Evolutionary conservation across 108 stramenopile species (phyloP), one percentile per base, ranked within the genome.

Genomic region (Pseudonitzschia multistriata): DNA sequence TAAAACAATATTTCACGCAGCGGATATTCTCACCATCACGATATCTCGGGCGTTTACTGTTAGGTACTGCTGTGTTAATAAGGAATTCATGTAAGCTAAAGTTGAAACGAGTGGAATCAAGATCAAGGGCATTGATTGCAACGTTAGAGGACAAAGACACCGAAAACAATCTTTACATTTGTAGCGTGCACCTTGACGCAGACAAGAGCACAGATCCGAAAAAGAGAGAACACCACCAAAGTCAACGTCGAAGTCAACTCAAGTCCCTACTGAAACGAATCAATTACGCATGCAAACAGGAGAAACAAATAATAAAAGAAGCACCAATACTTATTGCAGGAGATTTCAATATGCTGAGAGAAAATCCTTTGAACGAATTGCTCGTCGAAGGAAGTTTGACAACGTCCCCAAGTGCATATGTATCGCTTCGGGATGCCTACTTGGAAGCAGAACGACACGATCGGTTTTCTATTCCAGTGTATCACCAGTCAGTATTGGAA

Each of bases 181-280:
- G 45, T 29, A 78, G 53, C 62, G 74, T 83, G 7, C 82, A 83
- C 69, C 74, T 83, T 65, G 73, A 83, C 49, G 82, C 82, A 7
- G 77, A 73, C 5, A 62, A 22, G 34, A 27, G 33, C 17, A 27
- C n/a, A 7, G 67, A 68, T 40, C 33, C 33, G 27, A 53, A 73
- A 35, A 45, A 67, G 24, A 68, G 55, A 33, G 27, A 70, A 59
- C n/a, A 62, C 6, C 49, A 68, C 50, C 68, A 82, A 59, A 24
- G 49, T 3, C 72, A 77, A 75, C 69, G 82, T 21, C 61, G 35
- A 5, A 36, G 62, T 65, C 77, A 82, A 68, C 22, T 75, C 27
- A 76, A 77, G 62, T 83, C 82, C 11, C 56, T 83, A 15, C 70
- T 74, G 52, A 78, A 79, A 66, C 70, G 82, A 57, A n/a, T 79